Percentiles rank a stretch among this genome's conserved stretches.
Conservation (phyloP, 2,329 filamentous ascomycete species). For the Dryadomyces quercus-mongolicae region DNA sequence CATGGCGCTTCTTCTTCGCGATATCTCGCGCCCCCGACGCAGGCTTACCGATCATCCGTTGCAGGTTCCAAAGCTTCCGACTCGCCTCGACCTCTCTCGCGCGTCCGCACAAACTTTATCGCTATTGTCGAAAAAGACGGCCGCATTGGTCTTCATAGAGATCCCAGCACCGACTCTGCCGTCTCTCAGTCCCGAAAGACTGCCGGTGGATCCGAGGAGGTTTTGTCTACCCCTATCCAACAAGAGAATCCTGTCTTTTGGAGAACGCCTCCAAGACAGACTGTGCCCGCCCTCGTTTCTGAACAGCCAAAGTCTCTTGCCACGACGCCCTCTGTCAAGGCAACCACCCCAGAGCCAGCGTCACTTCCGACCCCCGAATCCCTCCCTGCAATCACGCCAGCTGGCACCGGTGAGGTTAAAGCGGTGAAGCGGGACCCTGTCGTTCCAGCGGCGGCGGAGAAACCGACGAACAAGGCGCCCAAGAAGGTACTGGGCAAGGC, state of each 20-base stretch:
- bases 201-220: slow-evolving; percentile 24
- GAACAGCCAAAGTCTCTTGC: not conserved
- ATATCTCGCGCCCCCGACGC: not conserved
- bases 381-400: not conserved
- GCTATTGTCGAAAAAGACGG: slow-evolving; percentile 59
- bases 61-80: slow-evolving; percentile 15
- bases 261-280: not conserved
- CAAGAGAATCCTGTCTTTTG: not conserved
- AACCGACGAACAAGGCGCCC: not conserved
- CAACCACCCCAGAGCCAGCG: not conserved
- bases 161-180: slow-evolving; percentile 29
- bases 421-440: too few relatives aligned
- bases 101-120: slow-evolving; percentile 64
- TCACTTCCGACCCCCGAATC: not conserved
- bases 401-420: not conserved
- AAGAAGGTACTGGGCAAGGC: not conserved
- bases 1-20: not conserved
- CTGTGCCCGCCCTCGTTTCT: not conserved
- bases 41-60: not conserved
- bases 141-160: slow-evolving; percentile 37
- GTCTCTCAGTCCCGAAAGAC: slow-evolving; percentile 22
- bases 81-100: slow-evolving; percentile 56
- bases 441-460: not conserved
- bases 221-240: not conserved
- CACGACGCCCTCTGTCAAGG: not conserved